Conservation (phyloP, 768 basidiomycete genomes). For the Pisolithus marmoratus region DNA sequence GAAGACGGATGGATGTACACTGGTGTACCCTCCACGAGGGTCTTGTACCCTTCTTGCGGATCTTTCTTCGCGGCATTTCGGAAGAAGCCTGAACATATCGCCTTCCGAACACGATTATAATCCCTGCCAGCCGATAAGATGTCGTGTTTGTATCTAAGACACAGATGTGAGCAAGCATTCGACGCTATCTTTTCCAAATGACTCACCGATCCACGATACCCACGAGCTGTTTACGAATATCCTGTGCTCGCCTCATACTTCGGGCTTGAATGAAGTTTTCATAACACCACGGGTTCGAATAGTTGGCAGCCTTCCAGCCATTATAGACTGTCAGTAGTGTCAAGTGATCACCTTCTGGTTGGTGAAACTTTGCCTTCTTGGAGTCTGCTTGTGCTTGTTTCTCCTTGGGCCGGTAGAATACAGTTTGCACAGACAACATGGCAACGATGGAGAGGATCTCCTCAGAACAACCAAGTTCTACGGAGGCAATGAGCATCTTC, state of each 20-base stretch:
- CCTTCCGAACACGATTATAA: conserved; percentile 87
- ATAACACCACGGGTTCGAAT: conserved; percentile 98
- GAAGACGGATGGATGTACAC: conserved; percentile 98
- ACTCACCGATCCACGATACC: conserved; percentile 97
- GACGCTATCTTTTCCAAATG: neutral
- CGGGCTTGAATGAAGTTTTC: conserved; percentile 98
- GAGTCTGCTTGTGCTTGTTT: conserved; percentile 99
- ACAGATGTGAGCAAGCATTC: conserved; percentile 3
- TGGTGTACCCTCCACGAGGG: conserved; percentile 94
- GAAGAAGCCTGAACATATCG: conserved; percentile 98
- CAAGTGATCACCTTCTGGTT: conserved; percentile 95
- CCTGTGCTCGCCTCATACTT: conserved; percentile 95
- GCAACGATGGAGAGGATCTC: conserved; percentile 96
- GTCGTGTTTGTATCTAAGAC: conserved; percentile 87
- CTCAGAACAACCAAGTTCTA: conserved; percentile 96
- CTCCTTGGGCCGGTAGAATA: conserved; percentile 99
- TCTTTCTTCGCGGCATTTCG: conserved; percentile 98
- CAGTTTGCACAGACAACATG: conserved; percentile 94
- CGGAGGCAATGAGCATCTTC: conserved; percentile 97
- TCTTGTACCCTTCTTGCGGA: conserved; percentile 97
- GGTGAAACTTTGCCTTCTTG: conserved; percentile 99
- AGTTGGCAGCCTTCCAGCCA: conserved; percentile 95
- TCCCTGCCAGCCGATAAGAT: conserved; percentile 89
- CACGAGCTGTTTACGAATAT: conserved; percentile 93
- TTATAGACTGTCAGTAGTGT: conserved; percentile 94